Evolutionary conservation across 2,329 filamentous ascomycete genomes (phyloP).

Genomic region (Leptosphaerulina australis): DNA sequence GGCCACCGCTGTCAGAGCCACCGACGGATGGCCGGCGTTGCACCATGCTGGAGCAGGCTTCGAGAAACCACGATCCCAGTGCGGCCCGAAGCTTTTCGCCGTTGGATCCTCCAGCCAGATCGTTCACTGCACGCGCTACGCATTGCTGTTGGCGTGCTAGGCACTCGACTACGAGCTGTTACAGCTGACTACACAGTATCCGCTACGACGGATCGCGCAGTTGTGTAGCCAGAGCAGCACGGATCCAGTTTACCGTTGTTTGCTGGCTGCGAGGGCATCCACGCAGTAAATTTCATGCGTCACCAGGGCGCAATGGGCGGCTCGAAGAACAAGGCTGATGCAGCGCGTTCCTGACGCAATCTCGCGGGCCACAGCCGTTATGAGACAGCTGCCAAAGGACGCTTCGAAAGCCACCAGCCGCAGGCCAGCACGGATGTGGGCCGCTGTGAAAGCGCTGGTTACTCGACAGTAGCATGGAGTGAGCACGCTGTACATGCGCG

Average conservation of each 20-base stretch:
- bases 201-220: constrained; percentile 45
- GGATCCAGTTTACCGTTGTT: constrained; percentile 32
- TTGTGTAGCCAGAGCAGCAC: constrained; percentile 40
- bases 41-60: constrained; percentile 42
- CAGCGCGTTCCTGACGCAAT: constrained; percentile 52
- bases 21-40: constrained; percentile 34
- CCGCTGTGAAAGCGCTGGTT: constrained; percentile 27
- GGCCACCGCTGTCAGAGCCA: constrained; percentile 41
- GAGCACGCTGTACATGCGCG: constrained; percentile 32
- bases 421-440: constrained; percentile 31
- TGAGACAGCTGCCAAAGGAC: constrained; percentile 43
- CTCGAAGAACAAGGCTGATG: constrained; percentile 50
- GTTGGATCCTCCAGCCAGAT: constrained; percentile 46
- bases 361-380: constrained; percentile 45
- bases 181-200: constrained; percentile 11
- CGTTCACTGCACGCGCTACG: constrained; percentile 30
- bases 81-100: constrained; percentile 49
- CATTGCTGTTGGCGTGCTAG: constrained; percentile 38
- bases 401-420: constrained; percentile 33
- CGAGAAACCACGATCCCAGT: constrained; percentile 47
- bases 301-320: constrained; percentile 44
- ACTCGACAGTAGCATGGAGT: constrained; percentile 39
- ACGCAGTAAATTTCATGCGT: constrained; percentile 41
- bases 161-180: constrained; percentile 27
- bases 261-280: constrained; percentile 29